phyloP scores from a whole-genome alignment of 129 eudicot genomes.

The Glebionis coronaria region DNA sequence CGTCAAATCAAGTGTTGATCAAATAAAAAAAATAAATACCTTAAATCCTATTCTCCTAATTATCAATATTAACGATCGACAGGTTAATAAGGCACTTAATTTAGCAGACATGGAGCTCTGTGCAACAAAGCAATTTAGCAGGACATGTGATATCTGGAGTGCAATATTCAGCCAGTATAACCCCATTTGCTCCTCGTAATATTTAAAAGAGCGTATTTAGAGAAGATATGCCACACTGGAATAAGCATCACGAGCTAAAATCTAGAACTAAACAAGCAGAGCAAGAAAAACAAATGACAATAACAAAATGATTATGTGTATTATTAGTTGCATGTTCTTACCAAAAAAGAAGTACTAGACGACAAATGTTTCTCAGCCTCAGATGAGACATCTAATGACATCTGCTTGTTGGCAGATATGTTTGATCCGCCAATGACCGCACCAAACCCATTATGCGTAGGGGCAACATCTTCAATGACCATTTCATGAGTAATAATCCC shows the following conservation, averaged over 20 bases:
- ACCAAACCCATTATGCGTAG: conserved; percentile 19
- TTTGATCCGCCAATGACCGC: conserved; percentile 26
- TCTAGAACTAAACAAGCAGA: conserved; percentile 9
- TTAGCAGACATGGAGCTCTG: background rate
- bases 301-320: background rate
- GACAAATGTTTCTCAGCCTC: conserved; percentile 25
- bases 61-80: background rate
- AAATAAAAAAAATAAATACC: background rate
- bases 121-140: background rate
- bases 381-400: conserved; percentile 20
- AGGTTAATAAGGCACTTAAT: background rate
- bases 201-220: background rate
- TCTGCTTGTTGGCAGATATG: conserved; percentile 19
- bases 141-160: background rate
- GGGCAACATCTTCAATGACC: conserved; percentile 31
- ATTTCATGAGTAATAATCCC: conserved; percentile 18
- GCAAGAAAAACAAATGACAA: background rate
- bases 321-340: conserved; percentile 28
- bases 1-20: background rate
- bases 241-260: background rate
- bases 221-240: too few species aligned
- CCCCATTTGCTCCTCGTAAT: background rate
- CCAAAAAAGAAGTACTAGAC: conserved; percentile 27
- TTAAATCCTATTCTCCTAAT: background rate
- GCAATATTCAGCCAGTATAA: background rate